phyloP scores from a whole-genome alignment of 805 yeast genomes.

The Candida anglica region DNA sequence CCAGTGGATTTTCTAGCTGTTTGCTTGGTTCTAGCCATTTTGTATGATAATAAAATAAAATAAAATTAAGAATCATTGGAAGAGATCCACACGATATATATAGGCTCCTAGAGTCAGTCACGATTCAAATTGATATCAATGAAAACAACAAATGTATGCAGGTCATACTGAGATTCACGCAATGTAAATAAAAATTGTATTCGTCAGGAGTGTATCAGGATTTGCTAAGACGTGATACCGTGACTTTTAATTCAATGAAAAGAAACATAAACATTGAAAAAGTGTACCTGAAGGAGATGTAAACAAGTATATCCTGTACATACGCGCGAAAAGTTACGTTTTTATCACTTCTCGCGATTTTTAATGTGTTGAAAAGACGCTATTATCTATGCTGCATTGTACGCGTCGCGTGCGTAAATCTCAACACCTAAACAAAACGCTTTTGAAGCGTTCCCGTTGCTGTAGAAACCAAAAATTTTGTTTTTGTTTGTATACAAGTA shows the following conservation, averaged over 20 bases:
- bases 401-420: neutral
- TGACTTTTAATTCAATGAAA: too few relatives aligned
- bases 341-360: neutral
- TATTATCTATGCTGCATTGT: neutral
- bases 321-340: neutral
- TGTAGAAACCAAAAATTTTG: too few relatives aligned
- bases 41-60: slow-evolving; percentile 2
- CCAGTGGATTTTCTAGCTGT: slow-evolving; percentile 47
- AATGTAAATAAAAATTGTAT: too few relatives aligned
- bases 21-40: slow-evolving; percentile 46
- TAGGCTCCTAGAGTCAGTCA: too few relatives aligned
- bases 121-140: too few relatives aligned
- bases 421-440: slow-evolving; percentile 2
- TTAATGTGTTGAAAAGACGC: neutral
- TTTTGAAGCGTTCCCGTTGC: too few relatives aligned
- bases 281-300: too few relatives aligned
- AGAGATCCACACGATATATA: neutral
- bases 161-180: too few relatives aligned
- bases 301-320: neutral
- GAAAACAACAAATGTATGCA: too few relatives aligned
- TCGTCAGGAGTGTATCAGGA: too few relatives aligned
- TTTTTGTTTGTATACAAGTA: too few relatives aligned
- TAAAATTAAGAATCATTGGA: neutral
- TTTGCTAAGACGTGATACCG: too few relatives aligned
- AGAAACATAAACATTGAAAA: slow-evolving; percentile 1